Evolutionary conservation across 2,329 filamentous ascomycete genomes (phyloP).

Genomic region (Colletotrichum tanaceti): DNA sequence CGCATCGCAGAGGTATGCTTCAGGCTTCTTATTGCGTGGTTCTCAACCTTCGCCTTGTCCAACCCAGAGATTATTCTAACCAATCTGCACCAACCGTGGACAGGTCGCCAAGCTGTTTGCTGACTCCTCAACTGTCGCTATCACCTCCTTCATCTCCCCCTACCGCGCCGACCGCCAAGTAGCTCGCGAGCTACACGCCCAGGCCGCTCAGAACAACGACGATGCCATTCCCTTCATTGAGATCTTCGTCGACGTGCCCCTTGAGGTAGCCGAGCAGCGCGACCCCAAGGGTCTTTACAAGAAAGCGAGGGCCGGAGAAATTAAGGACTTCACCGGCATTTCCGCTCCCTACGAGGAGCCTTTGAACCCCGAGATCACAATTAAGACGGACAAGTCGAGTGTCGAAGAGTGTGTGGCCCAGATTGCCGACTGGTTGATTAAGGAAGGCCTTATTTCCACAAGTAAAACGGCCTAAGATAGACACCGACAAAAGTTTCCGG

Average conservation of each 20-base stretch:
- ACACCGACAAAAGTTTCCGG: neutral
- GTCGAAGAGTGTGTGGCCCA: constrained; percentile 90
- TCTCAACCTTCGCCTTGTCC: neutral
- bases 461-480: constrained; percentile 46
- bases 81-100: neutral
- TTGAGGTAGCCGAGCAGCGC: constrained; percentile 92
- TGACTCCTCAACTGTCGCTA: constrained; percentile 85
- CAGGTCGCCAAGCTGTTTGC: constrained; percentile 95
- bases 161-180: constrained; percentile 88
- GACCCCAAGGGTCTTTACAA: constrained; percentile 99
- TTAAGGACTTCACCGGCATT: constrained; percentile 97
- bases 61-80: neutral
- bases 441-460: constrained; percentile 69
- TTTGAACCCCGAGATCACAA: constrained; percentile 84
- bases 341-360: constrained; percentile 96
- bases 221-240: constrained; percentile 89
- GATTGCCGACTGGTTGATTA: constrained; percentile 83
- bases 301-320: constrained; percentile 92
- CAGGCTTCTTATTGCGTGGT: neutral
- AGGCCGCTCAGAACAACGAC: constrained; percentile 65
- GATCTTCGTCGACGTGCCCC: constrained; percentile 90
- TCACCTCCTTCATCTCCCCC: constrained; percentile 97
- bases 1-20: constrained; percentile 81
- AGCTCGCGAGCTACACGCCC: constrained; percentile 82
- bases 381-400: constrained; percentile 82